A percentile compares a stretch with the other conserved stretches of the same genome.
Evolutionary conservation across 2,329 filamentous ascomycete species (phyloP).

Genomic region (Arachnopeziza araneosa): DNA sequence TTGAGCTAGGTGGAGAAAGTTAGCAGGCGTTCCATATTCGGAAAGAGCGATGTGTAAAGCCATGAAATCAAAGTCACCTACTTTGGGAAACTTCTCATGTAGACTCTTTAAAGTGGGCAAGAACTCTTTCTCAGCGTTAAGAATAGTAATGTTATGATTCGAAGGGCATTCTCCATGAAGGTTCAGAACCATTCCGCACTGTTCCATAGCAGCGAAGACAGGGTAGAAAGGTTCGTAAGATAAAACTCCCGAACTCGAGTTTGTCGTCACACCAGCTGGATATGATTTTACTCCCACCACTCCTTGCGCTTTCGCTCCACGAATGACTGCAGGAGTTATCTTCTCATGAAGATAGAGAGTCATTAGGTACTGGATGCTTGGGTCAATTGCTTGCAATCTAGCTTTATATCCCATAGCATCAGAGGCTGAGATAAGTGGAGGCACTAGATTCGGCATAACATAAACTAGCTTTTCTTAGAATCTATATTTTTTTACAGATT

Average conservation of each 20-base stretch:
- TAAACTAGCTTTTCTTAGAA: conserved; percentile 29
- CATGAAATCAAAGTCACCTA: not conserved
- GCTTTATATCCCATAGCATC: conserved; percentile 62
- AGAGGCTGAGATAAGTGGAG: conserved; percentile 55
- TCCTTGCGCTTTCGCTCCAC: conserved; percentile 23
- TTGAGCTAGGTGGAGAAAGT: conserved; percentile 40
- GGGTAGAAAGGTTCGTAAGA: conserved; percentile 66
- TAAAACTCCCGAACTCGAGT: conserved; percentile 63
- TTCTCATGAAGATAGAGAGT: conserved; percentile 46
- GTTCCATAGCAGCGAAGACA: conserved; percentile 86
- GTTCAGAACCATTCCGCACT: conserved; percentile 77
- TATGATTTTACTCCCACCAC: conserved; percentile 28
- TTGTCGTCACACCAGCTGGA: conserved; percentile 58
- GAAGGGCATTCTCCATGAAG: conserved; percentile 80
- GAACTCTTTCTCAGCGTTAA: conserved; percentile 72
- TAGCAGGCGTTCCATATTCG: not conserved
- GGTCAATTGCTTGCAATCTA: conserved; percentile 53
- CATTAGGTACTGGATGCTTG: conserved; percentile 66
- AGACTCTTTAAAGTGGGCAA: conserved; percentile 72
- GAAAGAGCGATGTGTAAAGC: not conserved
- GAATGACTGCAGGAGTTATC: conserved; percentile 25
- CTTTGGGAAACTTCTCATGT: conserved; percentile 66
- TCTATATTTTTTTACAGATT: not conserved
- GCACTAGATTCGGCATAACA: conserved; percentile 56
- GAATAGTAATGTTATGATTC: conserved; percentile 43